Base-by-base conservation (phyloP, 768 basidiomycete species). In the Hericium rajendrae region DNA sequence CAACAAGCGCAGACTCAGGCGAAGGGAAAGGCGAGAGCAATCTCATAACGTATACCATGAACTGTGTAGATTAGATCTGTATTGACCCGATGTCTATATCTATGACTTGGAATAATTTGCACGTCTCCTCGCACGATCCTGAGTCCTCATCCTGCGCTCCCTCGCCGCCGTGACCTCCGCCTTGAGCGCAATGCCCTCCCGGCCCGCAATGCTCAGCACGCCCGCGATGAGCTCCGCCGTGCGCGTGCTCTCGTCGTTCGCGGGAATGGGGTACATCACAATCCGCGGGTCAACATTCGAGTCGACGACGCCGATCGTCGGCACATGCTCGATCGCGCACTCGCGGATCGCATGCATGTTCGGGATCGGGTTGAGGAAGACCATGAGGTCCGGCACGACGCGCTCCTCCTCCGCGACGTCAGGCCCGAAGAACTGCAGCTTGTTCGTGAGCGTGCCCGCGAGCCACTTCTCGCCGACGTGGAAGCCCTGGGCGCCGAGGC, bases 191-290 rank as follows among this genome's bases (percentile, higher is more conserved):
- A 80, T 75, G 13, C 88, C 88, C 67, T 91, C 88, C 59, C 82
- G 76, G 2, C 92, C 87, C 2, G 97, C 97, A 59, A 97, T 79
- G 62, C 92, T 91, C 57, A 99, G 74, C 9, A 97, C 82, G 11
- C 95, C 95, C 1, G 86, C 83, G 57, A 99, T 80, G 43, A 99
- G 74, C 66, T 98, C 95, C 48, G 92, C 91, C 15, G 94, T 88
- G 49, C 94, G 81, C 10, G 86, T 79, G 67, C 84, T 92, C 72
- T 99, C 97, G 72, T 95, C 92, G 70, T 98, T 99, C n/a, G 91
- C 94, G 0, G 94, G 94, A 66, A 99, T 97, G 46, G 97, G 88
- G 70, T 97, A 98, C 80, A 97, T 97, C 60, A 99, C 94, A 40
- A 93, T 78, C 24, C 97, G 84, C 5, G 97, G 97, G 72, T 99